phyloP scores from a whole-genome alignment of 495 filamentous ascomycete species.

The Hypoxylon trugodes region DNA sequence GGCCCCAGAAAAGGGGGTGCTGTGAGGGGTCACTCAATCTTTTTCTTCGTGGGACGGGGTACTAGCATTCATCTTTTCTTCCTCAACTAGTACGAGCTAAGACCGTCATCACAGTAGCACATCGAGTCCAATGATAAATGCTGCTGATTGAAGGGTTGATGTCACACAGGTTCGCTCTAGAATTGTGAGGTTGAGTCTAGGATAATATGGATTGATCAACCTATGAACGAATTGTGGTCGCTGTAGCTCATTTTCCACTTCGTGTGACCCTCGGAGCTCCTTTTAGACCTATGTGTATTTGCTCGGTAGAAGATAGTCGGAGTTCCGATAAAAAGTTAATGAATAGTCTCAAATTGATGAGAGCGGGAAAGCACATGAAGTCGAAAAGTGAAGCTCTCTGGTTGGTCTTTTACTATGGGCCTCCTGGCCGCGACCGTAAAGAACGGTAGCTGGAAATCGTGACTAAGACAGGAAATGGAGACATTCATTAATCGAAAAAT shows the following conservation, averaged over 20 bases:
- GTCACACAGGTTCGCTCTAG: constrained; percentile 15
- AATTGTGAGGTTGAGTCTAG: constrained; percentile 18
- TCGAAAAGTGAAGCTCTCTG: constrained; percentile 20
- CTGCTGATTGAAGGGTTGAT: constrained; percentile 13
- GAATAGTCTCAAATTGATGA: constrained; percentile 37
- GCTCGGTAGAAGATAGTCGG: constrained; percentile 22
- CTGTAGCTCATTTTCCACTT: constrained; percentile 4
- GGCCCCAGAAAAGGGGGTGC: constrained; percentile 1
- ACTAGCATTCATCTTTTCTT: constrained; percentile 6
- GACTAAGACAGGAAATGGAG: constrained; percentile 11
- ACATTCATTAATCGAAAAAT: not conserved
- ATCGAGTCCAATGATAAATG: not conserved
- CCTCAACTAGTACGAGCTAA: constrained; percentile 8
- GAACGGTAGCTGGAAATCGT: constrained; percentile 1
- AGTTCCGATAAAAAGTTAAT: constrained; percentile 32
- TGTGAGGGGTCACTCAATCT: constrained; percentile 14
- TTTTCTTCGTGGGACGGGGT: constrained; percentile 14
- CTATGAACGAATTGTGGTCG: constrained; percentile 5
- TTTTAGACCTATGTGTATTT: constrained; percentile 18
- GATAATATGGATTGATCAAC: constrained; percentile 15
- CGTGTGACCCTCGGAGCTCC: constrained; percentile 27
- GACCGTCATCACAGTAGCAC: constrained; percentile 20
- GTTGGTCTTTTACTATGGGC: constrained; percentile 15
- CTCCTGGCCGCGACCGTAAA: constrained; percentile 7
- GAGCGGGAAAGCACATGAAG: constrained; percentile 35